A percentile compares a stretch with the other conserved stretches of the same genome.
phyloP scores from a whole-genome alignment of 257 asterid species.

The Lycium barbarum region DNA sequence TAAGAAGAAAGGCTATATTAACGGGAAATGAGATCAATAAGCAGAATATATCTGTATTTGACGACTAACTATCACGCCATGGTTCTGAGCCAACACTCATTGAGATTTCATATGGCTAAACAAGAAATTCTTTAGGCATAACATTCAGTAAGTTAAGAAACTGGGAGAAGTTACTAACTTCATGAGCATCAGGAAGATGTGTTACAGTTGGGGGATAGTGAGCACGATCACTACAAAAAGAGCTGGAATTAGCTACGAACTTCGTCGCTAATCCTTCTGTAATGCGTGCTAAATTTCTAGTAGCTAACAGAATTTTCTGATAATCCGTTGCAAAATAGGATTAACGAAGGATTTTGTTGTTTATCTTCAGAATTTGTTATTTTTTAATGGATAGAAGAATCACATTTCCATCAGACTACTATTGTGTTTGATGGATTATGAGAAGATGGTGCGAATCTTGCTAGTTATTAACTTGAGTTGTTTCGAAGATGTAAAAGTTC shows the following conservation, averaged over 20 bases:
- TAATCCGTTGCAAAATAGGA: too few relatives aligned
- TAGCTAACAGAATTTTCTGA: too few relatives aligned
- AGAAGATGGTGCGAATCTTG: neutral
- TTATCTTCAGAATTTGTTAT: too few relatives aligned
- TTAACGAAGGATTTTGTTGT: too few relatives aligned
- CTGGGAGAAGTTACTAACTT: neutral
- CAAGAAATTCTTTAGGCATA: too few relatives aligned
- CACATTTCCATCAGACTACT: neutral
- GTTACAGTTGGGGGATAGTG: neutral
- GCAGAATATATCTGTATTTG: neutral
- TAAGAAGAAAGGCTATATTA: neutral
- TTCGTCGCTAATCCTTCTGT: too few relatives aligned
- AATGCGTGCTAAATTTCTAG: too few relatives aligned
- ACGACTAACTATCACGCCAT: neutral
- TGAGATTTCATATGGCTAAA: too few relatives aligned
- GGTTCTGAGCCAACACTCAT: too few relatives aligned
- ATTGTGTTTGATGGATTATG: neutral
- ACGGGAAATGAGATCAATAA: neutral
- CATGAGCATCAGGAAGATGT: slow-evolving; percentile 15
- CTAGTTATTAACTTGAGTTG: too few relatives aligned
- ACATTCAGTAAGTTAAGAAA: neutral
- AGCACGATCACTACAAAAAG: neutral
- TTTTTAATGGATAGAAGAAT: neutral
- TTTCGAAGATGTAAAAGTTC: neutral
- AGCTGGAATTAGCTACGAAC: too few relatives aligned